These are phyloP conservation scores for Pseudogymnoascus sp. DNA, from an alignment of 2,329 filamentous ascomycete genomes.

Conservation along the genomic window DNA sequence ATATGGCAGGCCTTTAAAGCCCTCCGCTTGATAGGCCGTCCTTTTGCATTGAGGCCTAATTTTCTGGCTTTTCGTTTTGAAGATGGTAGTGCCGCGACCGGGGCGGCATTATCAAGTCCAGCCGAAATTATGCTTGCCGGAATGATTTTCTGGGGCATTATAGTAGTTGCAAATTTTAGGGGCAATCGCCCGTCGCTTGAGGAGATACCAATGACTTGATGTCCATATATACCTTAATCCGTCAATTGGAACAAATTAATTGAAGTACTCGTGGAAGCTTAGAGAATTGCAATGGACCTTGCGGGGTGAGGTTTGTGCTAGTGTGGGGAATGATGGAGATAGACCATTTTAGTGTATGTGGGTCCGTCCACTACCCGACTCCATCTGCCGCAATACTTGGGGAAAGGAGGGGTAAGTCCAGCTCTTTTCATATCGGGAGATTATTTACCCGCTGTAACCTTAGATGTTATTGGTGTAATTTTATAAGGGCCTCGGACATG, in stretches of 20 bases:
- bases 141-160: background rate
- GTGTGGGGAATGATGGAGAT: background rate
- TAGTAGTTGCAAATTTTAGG: background rate
- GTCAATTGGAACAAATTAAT: background rate
- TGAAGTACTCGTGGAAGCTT: background rate
- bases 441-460: background rate
- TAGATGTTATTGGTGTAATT: background rate
- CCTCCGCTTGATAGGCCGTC: background rate
- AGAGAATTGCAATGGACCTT: background rate
- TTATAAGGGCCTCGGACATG: background rate
- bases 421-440: background rate
- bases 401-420: constrained; percentile 3
- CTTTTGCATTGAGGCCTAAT: background rate
- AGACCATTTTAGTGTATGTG: background rate
- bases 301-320: background rate
- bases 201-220: background rate
- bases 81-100: background rate
- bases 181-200: background rate
- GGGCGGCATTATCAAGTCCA: background rate
- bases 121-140: background rate
- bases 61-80: constrained; percentile 3
- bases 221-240: background rate
- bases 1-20: background rate
- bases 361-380: background rate
- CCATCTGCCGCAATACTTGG: background rate